Evolutionary conservation across 371 early-diverging fungal species (phyloP).

Genomic region (Lichtheimia hyalospora): DNA sequence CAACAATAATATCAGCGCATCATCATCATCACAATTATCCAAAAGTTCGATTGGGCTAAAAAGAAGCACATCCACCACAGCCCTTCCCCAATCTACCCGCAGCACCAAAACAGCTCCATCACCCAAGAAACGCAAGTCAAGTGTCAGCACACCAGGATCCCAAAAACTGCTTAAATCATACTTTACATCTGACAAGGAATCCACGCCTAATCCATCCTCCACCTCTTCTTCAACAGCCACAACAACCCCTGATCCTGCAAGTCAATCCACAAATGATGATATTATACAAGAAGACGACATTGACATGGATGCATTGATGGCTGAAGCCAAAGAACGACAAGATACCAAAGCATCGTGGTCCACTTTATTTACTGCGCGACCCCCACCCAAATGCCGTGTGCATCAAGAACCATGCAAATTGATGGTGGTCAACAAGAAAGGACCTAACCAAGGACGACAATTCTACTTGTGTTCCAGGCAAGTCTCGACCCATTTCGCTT

Average conservation of each 20-base stretch:
- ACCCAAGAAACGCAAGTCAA: not conserved
- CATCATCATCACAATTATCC: not conserved
- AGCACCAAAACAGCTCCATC: not conserved
- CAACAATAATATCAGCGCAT: not conserved
- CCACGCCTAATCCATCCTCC: not conserved
- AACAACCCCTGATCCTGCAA: not conserved
- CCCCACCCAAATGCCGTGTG: conserved; percentile 58
- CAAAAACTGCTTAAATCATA: conserved; percentile 7
- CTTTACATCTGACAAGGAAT: not conserved
- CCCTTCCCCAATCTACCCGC: not conserved
- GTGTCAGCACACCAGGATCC: too few relatives aligned
- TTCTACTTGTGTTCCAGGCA: conserved; percentile 75
- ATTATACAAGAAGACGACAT: not conserved
- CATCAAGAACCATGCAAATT: conserved; percentile 71
- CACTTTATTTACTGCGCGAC: conserved; percentile 48
- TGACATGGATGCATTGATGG: conserved; percentile 14
- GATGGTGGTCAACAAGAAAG: conserved; percentile 66
- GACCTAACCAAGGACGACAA: conserved; percentile 69
- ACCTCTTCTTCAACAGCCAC: not conserved
- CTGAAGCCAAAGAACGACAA: conserved; percentile 22
- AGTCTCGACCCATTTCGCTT: conserved; percentile 2
- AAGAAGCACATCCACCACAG: not conserved
- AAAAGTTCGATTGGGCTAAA: too few relatives aligned
- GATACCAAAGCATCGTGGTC: conserved; percentile 53
- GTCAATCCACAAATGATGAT: not conserved